Evolutionary conservation across 768 basidiomycete species (phyloP).

Genomic region (Lactifluus hygrophoroides): DNA sequence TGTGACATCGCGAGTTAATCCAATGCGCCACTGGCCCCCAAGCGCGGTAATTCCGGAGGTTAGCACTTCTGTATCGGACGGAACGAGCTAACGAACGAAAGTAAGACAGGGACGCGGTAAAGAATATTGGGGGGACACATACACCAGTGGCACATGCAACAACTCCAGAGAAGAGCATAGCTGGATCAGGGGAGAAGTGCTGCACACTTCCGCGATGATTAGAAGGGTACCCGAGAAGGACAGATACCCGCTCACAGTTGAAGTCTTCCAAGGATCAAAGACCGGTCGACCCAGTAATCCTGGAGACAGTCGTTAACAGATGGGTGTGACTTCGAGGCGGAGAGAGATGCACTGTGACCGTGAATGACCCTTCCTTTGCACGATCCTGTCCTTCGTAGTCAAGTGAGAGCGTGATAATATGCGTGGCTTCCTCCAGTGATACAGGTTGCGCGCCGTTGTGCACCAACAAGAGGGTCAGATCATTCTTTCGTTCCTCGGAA

Average conservation of each 20-base stretch:
- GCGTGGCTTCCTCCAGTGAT: slow-evolving; percentile 12
- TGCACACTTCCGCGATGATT: slow-evolving; percentile 17
- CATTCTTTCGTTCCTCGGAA: slow-evolving; percentile 3
- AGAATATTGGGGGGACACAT: slow-evolving; percentile 18
- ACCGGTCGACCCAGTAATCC: slow-evolving; percentile 19
- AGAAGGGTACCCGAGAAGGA: not conserved
- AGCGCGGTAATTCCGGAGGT: slow-evolving; percentile 62
- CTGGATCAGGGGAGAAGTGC: slow-evolving; percentile 69
- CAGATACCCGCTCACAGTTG: slow-evolving; percentile 10
- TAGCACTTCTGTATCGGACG: slow-evolving; percentile 63
- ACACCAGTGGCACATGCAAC: slow-evolving; percentile 67
- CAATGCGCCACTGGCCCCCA: slow-evolving; percentile 74
- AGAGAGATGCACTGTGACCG: slow-evolving; percentile 12
- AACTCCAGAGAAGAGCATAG: slow-evolving; percentile 76
- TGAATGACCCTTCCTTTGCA: slow-evolving; percentile 2
- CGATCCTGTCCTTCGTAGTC: slow-evolving; percentile 17
- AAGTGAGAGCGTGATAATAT: slow-evolving; percentile 12
- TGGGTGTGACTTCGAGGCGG: not conserved
- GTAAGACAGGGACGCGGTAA: not conserved
- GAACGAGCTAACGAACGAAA: slow-evolving; percentile 37
- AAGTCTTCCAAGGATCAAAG: slow-evolving; percentile 14
- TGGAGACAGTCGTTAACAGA: not conserved
- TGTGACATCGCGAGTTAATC: slow-evolving; percentile 78
- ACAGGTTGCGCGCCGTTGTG: slow-evolving; percentile 12
- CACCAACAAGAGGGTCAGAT: slow-evolving; percentile 5